phyloP scores from a whole-genome alignment of 345 rosid species.

The Raphanus sativus region DNA sequence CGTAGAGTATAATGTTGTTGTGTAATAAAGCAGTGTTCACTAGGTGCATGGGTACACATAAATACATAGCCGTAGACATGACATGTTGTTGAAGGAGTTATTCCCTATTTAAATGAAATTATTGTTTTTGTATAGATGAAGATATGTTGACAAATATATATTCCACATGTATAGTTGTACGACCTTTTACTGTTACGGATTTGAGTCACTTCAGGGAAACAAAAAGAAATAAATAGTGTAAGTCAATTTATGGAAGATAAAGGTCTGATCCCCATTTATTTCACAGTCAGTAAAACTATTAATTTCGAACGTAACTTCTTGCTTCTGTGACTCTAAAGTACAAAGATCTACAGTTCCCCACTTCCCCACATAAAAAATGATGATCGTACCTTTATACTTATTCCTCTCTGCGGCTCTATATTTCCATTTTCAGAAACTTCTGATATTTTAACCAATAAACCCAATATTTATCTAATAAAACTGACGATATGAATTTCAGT shows the following conservation, averaged over 20 bases:
- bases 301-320: conserved; percentile 18
- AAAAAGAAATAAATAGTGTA: conserved; percentile 33
- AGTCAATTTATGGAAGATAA: conserved; percentile 37
- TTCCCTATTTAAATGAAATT: background rate
- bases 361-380: conserved; percentile 15
- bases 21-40: conserved; percentile 12
- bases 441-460: background rate
- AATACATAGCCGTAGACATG: conserved; percentile 33
- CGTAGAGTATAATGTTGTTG: background rate
- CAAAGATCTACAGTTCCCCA: conserved; percentile 30
- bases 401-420: background rate
- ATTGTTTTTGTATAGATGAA: background rate
- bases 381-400: conserved; percentile 18
- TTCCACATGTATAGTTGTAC: background rate
- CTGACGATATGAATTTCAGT: background rate
- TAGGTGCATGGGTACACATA: conserved; percentile 35
- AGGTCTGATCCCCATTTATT: conserved; percentile 41
- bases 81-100: conserved; percentile 32
- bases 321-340: conserved; percentile 15
- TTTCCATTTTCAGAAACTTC: conserved; percentile 28
- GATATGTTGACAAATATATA: background rate
- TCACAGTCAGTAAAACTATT: conserved; percentile 32
- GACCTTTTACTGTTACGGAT: conserved; percentile 38
- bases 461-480: background rate
- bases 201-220: conserved; percentile 32